Evolutionary conservation across 75 land plant genomes (phyloP).

Genomic region (Sequoiadendron giganteum): DNA sequence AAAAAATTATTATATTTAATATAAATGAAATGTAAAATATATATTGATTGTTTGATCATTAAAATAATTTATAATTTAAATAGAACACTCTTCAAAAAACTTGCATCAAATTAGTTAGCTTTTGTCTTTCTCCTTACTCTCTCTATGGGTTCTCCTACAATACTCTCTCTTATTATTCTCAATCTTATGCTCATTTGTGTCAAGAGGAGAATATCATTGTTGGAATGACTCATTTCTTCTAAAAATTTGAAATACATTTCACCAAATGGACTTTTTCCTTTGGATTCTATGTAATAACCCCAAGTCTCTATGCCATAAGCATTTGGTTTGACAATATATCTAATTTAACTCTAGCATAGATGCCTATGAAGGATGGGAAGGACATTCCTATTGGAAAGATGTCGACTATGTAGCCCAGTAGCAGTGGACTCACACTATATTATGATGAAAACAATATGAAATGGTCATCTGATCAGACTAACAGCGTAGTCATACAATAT

Average conservation of each 20-base stretch:
- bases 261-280: slow-evolving; percentile 39
- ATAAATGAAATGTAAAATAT: too few relatives aligned
- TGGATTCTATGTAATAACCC: slow-evolving; percentile 24
- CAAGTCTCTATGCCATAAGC: slow-evolving; percentile 18
- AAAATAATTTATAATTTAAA: too few relatives aligned
- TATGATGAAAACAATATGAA: neutral
- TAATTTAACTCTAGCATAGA: slow-evolving; percentile 39
- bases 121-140: too few relatives aligned
- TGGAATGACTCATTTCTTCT: neutral
- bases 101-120: too few relatives aligned
- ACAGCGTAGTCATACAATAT: neutral
- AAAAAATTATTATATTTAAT: too few relatives aligned
- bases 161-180: too few relatives aligned
- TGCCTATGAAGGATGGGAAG: neutral
- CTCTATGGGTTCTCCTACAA: too few relatives aligned
- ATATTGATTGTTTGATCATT: too few relatives aligned
- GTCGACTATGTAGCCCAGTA: slow-evolving; percentile 11
- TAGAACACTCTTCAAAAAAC: too few relatives aligned
- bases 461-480: slow-evolving; percentile 9
- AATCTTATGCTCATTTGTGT: too few relatives aligned
- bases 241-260: slow-evolving; percentile 8
- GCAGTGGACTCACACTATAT: slow-evolving; percentile 12
- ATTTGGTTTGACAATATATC: slow-evolving; percentile 32
- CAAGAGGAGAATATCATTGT: too few relatives aligned
- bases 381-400: slow-evolving; percentile 11